These are phyloP conservation scores for Chamaenerion angustifolium DNA, from an alignment of 345 rosid species.

Conservation along the genomic window DNA sequence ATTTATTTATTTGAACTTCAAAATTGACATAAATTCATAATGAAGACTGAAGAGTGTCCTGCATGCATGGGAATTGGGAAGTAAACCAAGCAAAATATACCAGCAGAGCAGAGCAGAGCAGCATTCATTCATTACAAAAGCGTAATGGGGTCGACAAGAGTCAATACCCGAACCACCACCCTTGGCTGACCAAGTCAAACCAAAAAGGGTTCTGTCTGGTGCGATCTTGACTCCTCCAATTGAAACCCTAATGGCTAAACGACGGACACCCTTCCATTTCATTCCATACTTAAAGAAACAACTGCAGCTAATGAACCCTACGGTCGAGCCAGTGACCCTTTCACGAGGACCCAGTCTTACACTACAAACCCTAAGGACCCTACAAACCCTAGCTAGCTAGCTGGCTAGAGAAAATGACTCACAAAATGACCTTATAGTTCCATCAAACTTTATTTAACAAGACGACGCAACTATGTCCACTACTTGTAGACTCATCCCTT, in stretches of 20 bases:
- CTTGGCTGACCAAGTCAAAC: constrained; percentile 24
- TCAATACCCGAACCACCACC: constrained; percentile 97
- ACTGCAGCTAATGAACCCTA: neutral
- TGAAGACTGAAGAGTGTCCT: no score
- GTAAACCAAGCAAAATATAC: no score
- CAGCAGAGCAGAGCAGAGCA: no score
- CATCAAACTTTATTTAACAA: no score
- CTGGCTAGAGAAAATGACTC: no score
- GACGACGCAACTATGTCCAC: constrained; percentile 5
- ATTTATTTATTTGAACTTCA: no score
- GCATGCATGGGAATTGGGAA: no score
- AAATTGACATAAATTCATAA: no score
- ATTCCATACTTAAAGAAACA: neutral
- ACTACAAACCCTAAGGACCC: no score
- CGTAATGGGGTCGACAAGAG: constrained; percentile 31
- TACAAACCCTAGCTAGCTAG: no score
- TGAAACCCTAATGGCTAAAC: constrained; percentile 1
- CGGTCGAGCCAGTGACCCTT: neutral
- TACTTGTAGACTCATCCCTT: constrained; percentile 11
- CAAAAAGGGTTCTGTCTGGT: constrained; percentile 39
- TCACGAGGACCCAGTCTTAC: no score
- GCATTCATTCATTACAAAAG: constrained; percentile 7
- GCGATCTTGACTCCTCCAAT: constrained; percentile 84
- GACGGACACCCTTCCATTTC: neutral
- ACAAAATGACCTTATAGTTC: neutral